Evolutionary conservation across 2,329 filamentous ascomycete species (phyloP), one percentile per base, ranked within the genome.

Genomic region (Capronia americana): DNA sequence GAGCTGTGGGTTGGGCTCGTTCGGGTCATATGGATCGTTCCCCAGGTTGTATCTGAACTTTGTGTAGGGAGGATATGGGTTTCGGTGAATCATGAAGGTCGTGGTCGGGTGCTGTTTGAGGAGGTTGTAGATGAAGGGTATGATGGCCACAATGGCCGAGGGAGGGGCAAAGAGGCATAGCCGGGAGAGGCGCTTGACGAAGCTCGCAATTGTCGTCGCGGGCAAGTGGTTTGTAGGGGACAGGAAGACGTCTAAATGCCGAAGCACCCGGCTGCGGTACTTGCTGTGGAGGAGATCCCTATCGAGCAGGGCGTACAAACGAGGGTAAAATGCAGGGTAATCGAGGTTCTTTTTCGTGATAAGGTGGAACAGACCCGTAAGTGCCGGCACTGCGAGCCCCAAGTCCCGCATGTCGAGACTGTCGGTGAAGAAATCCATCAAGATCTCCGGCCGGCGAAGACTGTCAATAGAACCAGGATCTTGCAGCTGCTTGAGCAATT

Each of bases 371-470:
- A 99, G 89, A 59, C 95, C 95, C 0, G 92, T 96, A 1, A 99
- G 84, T 1, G 96, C 93, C 23, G 97, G 85, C 4, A 99, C 84
- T 4, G 95, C 94, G 30, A 71, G 63, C 56, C 89, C 92, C 14
- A 92, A 90, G 53, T 95, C 95, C 59, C 94, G 93, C 7, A 89
- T 82, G 73, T 97, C 86, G 81, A 96, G 98, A 32, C 90, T 96
- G 79, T 95, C 92, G n/a, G 93, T 97, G 63, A 99, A 81, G 78
- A 98, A 99, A 80, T 99, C 95, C 84, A 97, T 93, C 38, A 99
- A 85, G 48, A 96, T 84, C 75, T 98, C 94, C 1, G 93, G 90
- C 68, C 92, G 91, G 38, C 88, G 88, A 50, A 87, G 86, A 1
- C 92, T 88, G 79, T 96, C 90, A 68, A 90, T 85, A 30, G 64